These are phyloP conservation scores for Aspergillus coremiiformis DNA, from an alignment of 495 filamentous ascomycete genomes.

Conservation along the genomic window DNA sequence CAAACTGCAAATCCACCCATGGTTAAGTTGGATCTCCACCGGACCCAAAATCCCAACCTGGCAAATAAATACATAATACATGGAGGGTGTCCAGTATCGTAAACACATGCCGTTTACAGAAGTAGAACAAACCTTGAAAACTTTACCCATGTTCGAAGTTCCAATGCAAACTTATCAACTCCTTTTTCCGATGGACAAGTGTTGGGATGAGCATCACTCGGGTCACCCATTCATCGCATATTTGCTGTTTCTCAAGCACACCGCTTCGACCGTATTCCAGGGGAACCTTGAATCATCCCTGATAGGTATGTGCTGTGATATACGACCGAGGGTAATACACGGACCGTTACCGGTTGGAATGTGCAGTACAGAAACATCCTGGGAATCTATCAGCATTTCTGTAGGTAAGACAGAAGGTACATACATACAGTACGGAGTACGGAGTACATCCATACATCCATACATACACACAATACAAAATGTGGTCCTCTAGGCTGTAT, in stretches of 20 bases:
- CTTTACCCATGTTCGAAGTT: not conserved
- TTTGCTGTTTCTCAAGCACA: not conserved
- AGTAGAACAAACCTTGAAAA: not conserved
- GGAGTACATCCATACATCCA: too few species aligned
- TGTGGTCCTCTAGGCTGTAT: too few species aligned
- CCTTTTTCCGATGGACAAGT: not conserved
- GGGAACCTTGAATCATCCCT: not conserved
- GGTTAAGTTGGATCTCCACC: too few species aligned
- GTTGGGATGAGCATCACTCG: too few species aligned
- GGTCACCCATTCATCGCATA: not conserved
- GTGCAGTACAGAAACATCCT: not conserved
- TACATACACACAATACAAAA: too few species aligned
- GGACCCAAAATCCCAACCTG: too few species aligned
- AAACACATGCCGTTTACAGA: too few species aligned
- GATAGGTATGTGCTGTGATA: too few species aligned
- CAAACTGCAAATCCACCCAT: too few species aligned
- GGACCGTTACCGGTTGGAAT: not conserved
- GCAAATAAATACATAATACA: too few species aligned
- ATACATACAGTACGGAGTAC: too few species aligned
- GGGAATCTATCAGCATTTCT: not conserved
- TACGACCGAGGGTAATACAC: not conserved
- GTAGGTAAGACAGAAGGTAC: not conserved
- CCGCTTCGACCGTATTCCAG: slow-evolving; percentile 2
- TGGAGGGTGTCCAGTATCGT: not conserved
- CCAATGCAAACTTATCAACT: not conserved